Conservation (phyloP, 331 rosid species). For the Acacia pycnantha region DNA sequence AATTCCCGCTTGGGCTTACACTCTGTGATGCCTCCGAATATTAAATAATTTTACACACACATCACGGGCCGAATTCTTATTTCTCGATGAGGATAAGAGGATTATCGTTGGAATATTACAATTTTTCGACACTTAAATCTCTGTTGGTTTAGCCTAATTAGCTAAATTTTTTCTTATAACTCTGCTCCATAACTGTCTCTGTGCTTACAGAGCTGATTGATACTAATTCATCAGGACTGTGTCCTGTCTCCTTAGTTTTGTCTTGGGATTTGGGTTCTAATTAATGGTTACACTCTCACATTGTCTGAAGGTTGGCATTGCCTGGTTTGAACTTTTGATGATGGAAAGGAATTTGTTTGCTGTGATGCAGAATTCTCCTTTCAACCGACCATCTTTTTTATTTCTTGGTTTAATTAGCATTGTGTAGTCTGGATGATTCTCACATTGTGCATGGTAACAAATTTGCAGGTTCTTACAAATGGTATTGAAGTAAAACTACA, state of each 20-base stretch:
- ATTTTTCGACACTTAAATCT: neutral
- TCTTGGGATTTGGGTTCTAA: neutral
- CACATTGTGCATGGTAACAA: neutral
- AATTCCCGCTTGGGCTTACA: neutral
- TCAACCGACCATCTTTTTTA: neutral
- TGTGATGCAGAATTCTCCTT: neutral
- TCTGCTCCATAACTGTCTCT: neutral
- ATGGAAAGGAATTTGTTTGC: neutral
- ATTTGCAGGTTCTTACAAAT: constrained; percentile 83
- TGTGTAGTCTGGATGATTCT: constrained; percentile 4
- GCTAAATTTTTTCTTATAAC: neutral
- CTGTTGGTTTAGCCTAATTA: neutral
- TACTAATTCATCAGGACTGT: neutral
- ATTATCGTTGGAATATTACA: neutral
- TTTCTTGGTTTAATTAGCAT: neutral
- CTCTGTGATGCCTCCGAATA: neutral
- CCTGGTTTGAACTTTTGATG: neutral
- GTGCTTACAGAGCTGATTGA: neutral
- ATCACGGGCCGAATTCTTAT: neutral
- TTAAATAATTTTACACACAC: neutral
- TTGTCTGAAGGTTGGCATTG: neutral
- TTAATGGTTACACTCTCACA: neutral
- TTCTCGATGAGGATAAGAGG: neutral
- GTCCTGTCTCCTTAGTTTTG: neutral
- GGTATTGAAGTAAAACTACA: constrained; percentile 97